These are phyloP conservation scores for Exophiala sideris DNA, from an alignment of 2,329 filamentous ascomycete genomes.

Conservation along the genomic window DNA sequence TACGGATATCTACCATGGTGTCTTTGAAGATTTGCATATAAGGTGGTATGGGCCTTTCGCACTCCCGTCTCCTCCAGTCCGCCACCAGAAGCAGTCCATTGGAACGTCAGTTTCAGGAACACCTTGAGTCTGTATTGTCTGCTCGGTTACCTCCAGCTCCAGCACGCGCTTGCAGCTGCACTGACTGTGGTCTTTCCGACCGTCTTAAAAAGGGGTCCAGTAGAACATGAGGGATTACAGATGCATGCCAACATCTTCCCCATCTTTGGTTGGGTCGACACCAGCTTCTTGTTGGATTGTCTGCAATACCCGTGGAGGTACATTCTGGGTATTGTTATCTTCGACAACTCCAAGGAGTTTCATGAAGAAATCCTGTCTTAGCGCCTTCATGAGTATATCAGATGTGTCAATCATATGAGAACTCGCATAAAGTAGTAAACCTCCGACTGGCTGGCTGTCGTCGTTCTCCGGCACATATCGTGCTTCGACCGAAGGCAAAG, in stretches of 20 bases:
- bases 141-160: too few species aligned
- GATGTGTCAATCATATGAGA: constrained; percentile 27
- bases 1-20: too few species aligned
- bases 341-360: constrained; percentile 23
- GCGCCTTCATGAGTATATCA: constrained; percentile 28
- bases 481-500: constrained; percentile 52
- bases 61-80: too few species aligned
- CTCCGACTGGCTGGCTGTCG: constrained; percentile 21
- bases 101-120: too few species aligned
- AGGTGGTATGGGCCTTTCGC: too few species aligned
- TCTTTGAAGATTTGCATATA: too few species aligned
- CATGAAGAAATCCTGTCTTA: constrained; percentile 28
- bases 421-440: constrained; percentile 25
- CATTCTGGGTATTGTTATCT: constrained; percentile 19
- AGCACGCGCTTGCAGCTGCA: too few species aligned
- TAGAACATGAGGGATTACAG: not conserved
- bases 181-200: too few species aligned
- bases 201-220: too few species aligned
- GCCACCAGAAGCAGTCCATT: too few species aligned
- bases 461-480: constrained; percentile 31
- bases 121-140: too few species aligned
- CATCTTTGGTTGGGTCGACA: constrained; percentile 5
- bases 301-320: constrained; percentile 20
- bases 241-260: constrained; percentile 7
- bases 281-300: constrained; percentile 28